A percentile compares a stretch with the other conserved stretches of the same genome.
phyloP scores from a whole-genome alignment of 257 asterid species.

The Solanum paucissectum region DNA sequence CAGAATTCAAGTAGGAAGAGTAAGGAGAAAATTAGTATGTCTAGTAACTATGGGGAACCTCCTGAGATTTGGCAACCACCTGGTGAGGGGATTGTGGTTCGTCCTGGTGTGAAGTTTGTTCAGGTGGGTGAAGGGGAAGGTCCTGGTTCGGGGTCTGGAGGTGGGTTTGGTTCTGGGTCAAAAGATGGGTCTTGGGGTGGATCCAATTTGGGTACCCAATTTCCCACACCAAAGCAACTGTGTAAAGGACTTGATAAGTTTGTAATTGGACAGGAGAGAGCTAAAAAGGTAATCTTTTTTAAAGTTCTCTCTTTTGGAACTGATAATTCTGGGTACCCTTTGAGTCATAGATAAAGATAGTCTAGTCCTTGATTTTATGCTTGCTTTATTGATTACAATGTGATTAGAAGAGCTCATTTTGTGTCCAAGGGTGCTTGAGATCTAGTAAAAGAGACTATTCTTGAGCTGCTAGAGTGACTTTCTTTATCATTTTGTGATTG shows the following conservation, averaged over 20 bases:
- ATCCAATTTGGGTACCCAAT: conserved; percentile 60
- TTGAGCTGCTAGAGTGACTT: neutral
- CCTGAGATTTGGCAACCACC: conserved; percentile 99
- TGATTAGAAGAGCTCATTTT: neutral
- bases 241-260: conserved; percentile 92
- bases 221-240: conserved; percentile 95
- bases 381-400: neutral
- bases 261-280: conserved; percentile 95
- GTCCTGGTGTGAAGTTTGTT: conserved; percentile 59
- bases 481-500: neutral
- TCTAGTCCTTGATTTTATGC: neutral
- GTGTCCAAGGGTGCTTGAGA: neutral
- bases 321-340: neutral
- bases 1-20: conserved; percentile 8
- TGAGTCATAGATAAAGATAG: neutral
- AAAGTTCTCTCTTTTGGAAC: neutral
- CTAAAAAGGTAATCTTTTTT: conserved; percentile 61
- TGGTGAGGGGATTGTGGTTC: conserved; percentile 61
- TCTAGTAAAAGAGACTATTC: neutral
- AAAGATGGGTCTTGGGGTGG: conserved; percentile 89
- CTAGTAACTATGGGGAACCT: conserved; percentile 75
- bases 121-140: conserved; percentile 46
- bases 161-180: conserved; percentile 40
- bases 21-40: conserved; percentile 22
- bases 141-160: conserved; percentile 39